Percentiles rank a stretch among this genome's conserved stretches.
Evolutionary conservation across 441 rosid genomes (phyloP).

Genomic region (Pelargonium citronellum): DNA sequence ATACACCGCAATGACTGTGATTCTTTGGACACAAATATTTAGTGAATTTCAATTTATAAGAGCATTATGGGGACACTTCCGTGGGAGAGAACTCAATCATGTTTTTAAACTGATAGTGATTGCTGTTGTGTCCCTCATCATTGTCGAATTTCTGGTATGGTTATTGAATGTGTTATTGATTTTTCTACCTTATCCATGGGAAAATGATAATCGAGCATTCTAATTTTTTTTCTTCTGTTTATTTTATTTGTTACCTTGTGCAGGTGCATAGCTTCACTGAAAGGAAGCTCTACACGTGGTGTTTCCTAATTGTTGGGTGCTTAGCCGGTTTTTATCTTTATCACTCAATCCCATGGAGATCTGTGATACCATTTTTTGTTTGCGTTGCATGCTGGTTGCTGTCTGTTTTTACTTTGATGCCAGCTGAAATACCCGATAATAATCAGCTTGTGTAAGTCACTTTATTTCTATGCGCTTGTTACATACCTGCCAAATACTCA

Average conservation of each 20-base stretch:
- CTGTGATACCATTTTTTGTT: conserved; percentile 69
- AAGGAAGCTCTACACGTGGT: conserved; percentile 86
- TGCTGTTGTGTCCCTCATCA: conserved; percentile 46
- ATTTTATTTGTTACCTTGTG: conserved; percentile 29
- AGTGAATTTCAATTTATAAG: conserved; percentile 53
- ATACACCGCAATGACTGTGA: conserved; percentile 69
- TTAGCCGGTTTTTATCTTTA: conserved; percentile 52
- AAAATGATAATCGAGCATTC: conserved; percentile 19
- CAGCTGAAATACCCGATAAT: conserved; percentile 94
- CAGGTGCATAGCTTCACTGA: conserved; percentile 94
- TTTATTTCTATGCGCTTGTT: conserved; percentile 4
- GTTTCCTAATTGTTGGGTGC: conserved; percentile 63
- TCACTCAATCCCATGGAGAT: conserved; percentile 66
- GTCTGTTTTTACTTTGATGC: conserved; percentile 83
- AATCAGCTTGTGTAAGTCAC: conserved; percentile 72
- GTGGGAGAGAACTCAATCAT: conserved; percentile 40
- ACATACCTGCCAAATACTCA: background rate
- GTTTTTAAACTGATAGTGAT: conserved; percentile 49
- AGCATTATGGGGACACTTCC: conserved; percentile 54
- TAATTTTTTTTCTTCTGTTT: conserved; percentile 6
- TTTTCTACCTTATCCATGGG: conserved; percentile 13
- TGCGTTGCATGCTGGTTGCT: conserved; percentile 70
- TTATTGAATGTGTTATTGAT: conserved; percentile 10
- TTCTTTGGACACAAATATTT: conserved; percentile 77
- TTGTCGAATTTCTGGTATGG: conserved; percentile 81